These are phyloP conservation scores for Chloranthus sessilifolius DNA, from an alignment of 164 flowering plant genomes.

Conservation along the genomic window DNA sequence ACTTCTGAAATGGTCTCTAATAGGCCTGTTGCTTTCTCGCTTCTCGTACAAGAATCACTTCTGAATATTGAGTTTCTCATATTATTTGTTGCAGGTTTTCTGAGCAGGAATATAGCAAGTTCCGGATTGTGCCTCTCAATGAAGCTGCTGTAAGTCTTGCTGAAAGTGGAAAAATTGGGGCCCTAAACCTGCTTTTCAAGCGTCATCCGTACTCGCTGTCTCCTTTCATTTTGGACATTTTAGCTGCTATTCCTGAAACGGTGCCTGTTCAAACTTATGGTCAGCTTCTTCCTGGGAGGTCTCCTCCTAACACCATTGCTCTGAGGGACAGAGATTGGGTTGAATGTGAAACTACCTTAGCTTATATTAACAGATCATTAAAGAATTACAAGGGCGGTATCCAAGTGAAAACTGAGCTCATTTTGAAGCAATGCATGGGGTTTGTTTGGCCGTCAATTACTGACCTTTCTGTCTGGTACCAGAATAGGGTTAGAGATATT, in stretches of 20 bases:
- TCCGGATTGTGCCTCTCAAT: slow-evolving; percentile 56
- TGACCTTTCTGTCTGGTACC: slow-evolving; percentile 79
- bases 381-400: slow-evolving; percentile 25
- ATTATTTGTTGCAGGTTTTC: slow-evolving; percentile 71
- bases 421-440: slow-evolving; percentile 48
- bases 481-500: slow-evolving; percentile 70
- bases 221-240: slow-evolving; percentile 59
- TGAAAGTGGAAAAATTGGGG: slow-evolving; percentile 93
- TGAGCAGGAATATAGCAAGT: slow-evolving; percentile 67
- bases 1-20: too few species aligned
- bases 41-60: not conserved
- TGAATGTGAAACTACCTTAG: slow-evolving; percentile 68
- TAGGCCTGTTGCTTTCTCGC: too few species aligned
- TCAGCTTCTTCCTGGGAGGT: slow-evolving; percentile 90
- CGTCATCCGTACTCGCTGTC: slow-evolving; percentile 89
- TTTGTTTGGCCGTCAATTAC: slow-evolving; percentile 68
- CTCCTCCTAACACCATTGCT: slow-evolving; percentile 57
- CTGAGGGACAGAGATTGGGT: slow-evolving; percentile 94
- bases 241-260: slow-evolving; percentile 92
- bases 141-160: slow-evolving; percentile 76
- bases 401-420: slow-evolving; percentile 63
- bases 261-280: slow-evolving; percentile 75
- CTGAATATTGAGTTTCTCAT: slow-evolving; percentile 24
- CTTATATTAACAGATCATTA: slow-evolving; percentile 31
- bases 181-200: slow-evolving; percentile 89